Evolutionary conservation across 176 grass and related monocot species (phyloP).

Genomic region (Zoysia pacifica): DNA sequence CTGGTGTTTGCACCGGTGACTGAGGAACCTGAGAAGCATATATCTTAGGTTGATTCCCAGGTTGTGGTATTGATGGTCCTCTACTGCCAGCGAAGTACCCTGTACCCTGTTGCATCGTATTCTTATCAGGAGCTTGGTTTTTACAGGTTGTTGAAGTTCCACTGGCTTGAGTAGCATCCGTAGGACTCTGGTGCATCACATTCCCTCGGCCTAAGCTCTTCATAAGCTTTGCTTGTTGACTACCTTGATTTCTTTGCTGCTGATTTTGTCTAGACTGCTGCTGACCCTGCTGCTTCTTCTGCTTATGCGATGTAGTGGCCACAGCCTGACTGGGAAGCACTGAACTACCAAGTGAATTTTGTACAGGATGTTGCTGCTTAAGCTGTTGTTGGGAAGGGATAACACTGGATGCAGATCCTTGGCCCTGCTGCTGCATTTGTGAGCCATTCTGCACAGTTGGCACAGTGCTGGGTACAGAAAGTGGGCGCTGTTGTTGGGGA

Average conservation of each 20-base stretch:
- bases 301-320: slow-evolving; percentile 61
- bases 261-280: slow-evolving; percentile 75
- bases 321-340: slow-evolving; percentile 57
- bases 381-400: slow-evolving; percentile 52
- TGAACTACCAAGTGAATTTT: slow-evolving; percentile 44
- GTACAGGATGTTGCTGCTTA: slow-evolving; percentile 58
- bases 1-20: slow-evolving; percentile 59
- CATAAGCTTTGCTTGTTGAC: slow-evolving; percentile 84
- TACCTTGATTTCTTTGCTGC: slow-evolving; percentile 77
- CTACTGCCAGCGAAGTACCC: slow-evolving; percentile 57
- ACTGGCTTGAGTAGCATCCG: slow-evolving; percentile 52
- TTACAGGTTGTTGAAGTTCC: slow-evolving; percentile 52
- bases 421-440: slow-evolving; percentile 57
- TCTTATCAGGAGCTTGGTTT: slow-evolving; percentile 66
- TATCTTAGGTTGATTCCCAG: slow-evolving; percentile 47
- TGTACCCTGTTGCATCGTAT: slow-evolving; percentile 49
- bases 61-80: slow-evolving; percentile 56
- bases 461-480: slow-evolving; percentile 53
- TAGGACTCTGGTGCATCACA: slow-evolving; percentile 67
- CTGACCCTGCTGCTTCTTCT: slow-evolving; percentile 80
- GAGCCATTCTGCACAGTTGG: slow-evolving; percentile 58
- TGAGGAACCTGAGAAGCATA: background rate
- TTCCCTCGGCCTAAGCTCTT: slow-evolving; percentile 84
- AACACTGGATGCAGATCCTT: slow-evolving; percentile 37
- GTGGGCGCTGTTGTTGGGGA: slow-evolving; percentile 57